Conservation (phyloP, 345 rosid genomes). For the Trapa incisa region DNA sequence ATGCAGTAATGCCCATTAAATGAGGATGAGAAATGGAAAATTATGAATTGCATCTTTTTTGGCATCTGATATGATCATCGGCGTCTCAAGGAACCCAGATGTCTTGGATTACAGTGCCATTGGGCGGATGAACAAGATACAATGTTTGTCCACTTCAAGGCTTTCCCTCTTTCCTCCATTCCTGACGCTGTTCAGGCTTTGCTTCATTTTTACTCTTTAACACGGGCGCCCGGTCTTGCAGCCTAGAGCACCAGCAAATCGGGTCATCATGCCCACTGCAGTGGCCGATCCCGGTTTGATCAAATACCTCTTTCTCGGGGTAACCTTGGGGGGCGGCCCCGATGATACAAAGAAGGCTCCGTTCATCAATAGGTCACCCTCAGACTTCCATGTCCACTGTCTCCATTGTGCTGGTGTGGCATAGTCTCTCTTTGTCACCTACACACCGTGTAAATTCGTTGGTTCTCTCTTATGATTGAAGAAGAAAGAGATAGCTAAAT, state of each 20-base stretch:
- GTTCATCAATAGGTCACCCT: constrained; percentile 46
- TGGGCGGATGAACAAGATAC: neutral
- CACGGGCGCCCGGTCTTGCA: constrained; percentile 17
- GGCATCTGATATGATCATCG: too few species aligned
- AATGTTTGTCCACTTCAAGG: neutral
- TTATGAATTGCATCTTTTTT: neutral
- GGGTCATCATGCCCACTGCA: constrained; percentile 29
- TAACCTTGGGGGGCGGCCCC: constrained; percentile 16
- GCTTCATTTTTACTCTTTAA: constrained; percentile 6
- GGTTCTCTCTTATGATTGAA: too few species aligned
- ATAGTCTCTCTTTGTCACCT: constrained; percentile 56
- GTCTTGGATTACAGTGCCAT: neutral
- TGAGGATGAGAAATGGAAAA: neutral
- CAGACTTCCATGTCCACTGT: constrained; percentile 60
- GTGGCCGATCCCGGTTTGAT: constrained; percentile 39
- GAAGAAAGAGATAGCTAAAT: too few species aligned
- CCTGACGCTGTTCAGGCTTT: neutral
- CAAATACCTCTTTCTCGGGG: constrained; percentile 10
- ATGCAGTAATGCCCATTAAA: neutral
- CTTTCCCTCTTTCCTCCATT: neutral
- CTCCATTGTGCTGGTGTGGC: constrained; percentile 33
- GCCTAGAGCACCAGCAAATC: constrained; percentile 37
- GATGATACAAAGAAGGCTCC: constrained; percentile 64
- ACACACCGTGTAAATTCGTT: neutral
- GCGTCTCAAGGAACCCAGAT: too few species aligned